Evolutionary conservation across 768 basidiomycete species (phyloP).

Genomic region (Tubosaeta sp.): DNA sequence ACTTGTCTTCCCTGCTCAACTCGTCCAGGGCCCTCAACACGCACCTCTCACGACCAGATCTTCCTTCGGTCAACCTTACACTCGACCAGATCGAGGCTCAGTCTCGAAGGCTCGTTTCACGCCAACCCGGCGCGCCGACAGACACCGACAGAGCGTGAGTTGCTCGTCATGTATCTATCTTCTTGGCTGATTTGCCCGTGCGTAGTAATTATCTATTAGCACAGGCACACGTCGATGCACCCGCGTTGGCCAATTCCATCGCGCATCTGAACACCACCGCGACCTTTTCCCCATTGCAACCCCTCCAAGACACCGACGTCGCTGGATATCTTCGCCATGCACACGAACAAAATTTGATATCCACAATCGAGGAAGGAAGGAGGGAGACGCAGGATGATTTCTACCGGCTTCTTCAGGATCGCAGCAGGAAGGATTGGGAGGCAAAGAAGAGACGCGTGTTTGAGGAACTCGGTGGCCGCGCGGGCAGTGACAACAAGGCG

Average conservation of each 20-base stretch:
- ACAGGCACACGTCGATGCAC: slow-evolving; percentile 89
- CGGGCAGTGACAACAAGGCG: slow-evolving; percentile 50
- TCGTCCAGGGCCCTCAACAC: slow-evolving; percentile 71
- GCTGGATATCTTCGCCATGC: slow-evolving; percentile 92
- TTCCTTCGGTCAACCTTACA: slow-evolving; percentile 85
- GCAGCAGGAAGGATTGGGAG: slow-evolving; percentile 81
- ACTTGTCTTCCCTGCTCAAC: slow-evolving; percentile 67
- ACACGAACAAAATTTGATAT: slow-evolving; percentile 91
- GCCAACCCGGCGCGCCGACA: slow-evolving; percentile 57
- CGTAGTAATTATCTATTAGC: slow-evolving; percentile 86
- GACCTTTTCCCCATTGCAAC: slow-evolving; percentile 86
- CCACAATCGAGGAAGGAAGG: slow-evolving; percentile 87
- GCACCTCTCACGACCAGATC: slow-evolving; percentile 71
- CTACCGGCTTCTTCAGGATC: slow-evolving; percentile 73
- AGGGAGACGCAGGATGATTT: slow-evolving; percentile 83
- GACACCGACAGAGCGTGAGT: slow-evolving; percentile 75
- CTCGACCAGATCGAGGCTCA: slow-evolving; percentile 95
- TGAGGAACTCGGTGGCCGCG: slow-evolving; percentile 78
- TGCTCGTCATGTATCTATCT: slow-evolving; percentile 3
- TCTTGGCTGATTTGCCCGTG: slow-evolving; percentile 2
- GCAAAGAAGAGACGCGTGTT: slow-evolving; percentile 85
- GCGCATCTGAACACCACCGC: slow-evolving; percentile 75
- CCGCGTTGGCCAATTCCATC: slow-evolving; percentile 80
- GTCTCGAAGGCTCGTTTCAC: slow-evolving; percentile 76
- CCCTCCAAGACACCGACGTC: slow-evolving; percentile 91